Evolutionary conservation across 768 basidiomycete genomes (phyloP).

Genomic region (Boletus rubropictus): DNA sequence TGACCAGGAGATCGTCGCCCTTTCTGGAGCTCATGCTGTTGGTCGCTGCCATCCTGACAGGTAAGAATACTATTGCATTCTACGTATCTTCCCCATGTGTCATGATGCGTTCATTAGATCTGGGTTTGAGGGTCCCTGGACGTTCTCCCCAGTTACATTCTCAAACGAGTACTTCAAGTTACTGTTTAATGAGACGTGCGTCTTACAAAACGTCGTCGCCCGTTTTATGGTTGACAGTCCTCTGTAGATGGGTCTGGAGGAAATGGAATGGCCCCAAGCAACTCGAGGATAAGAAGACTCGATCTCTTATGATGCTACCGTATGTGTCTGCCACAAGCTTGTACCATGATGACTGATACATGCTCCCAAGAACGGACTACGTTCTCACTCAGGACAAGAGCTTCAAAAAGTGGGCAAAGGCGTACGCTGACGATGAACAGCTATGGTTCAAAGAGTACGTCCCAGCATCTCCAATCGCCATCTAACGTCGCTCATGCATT

Average conservation of each 20-base stretch:
- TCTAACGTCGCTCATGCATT: not conserved
- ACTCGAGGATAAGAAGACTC: constrained; percentile 87
- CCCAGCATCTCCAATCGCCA: not conserved
- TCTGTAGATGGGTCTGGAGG: constrained; percentile 78
- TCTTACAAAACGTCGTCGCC: not conserved
- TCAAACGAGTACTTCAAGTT: constrained; percentile 86
- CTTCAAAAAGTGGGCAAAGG: constrained; percentile 85
- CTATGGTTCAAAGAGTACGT: constrained; percentile 93
- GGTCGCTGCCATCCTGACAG: constrained; percentile 90
- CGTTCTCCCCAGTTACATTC: constrained; percentile 85
- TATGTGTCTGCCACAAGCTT: constrained; percentile 34
- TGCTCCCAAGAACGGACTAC: constrained; percentile 65
- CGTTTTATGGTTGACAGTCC: not conserved
- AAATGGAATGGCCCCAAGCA: constrained; percentile 95
- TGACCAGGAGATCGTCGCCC: constrained; percentile 95
- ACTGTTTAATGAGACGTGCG: constrained; percentile 77
- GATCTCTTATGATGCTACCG: constrained; percentile 93
- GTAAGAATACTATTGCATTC: constrained; percentile 27
- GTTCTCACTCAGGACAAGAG: constrained; percentile 83
- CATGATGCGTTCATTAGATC: constrained; percentile 38
- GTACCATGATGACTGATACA: not conserved
- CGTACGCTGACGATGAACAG: constrained; percentile 79
- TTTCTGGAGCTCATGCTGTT: constrained; percentile 90
- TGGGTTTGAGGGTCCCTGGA: constrained; percentile 90
- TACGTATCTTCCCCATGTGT: not conserved